Evolutionary conservation across 2,329 filamentous ascomycete genomes (phyloP).

Genomic region (Ophiostoma australiae): DNA sequence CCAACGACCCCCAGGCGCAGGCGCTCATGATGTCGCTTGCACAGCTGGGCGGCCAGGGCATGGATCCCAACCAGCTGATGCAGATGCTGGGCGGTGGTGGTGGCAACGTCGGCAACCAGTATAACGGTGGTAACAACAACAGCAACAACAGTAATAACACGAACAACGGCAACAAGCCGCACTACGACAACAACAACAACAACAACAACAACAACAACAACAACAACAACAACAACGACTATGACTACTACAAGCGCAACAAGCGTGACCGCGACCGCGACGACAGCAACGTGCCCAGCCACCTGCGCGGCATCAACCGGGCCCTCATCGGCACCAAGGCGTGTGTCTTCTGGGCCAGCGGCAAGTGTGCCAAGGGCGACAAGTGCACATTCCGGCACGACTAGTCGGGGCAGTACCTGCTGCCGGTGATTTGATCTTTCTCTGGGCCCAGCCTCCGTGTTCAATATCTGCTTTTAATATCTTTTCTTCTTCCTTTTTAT

Average conservation of each 20-base stretch:
- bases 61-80: neutral
- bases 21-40: conserved; percentile 25
- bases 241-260: neutral
- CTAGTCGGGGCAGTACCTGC: conserved; percentile 21
- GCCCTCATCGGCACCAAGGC: conserved; percentile 61
- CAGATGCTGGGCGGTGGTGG: conserved; percentile 17
- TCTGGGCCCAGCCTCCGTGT: neutral
- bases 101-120: conserved; percentile 15
- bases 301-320: conserved; percentile 48
- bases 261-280: conserved; percentile 31
- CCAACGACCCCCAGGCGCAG: conserved; percentile 11
- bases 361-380: conserved; percentile 67
- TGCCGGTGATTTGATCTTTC: neutral
- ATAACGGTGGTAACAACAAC: neutral
- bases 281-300: conserved; percentile 35
- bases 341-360: conserved; percentile 65
- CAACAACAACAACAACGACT: neutral
- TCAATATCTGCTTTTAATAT: conserved; percentile 14
- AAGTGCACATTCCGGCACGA: conserved; percentile 72
- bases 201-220: neutral
- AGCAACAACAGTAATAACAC: neutral
- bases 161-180: neutral
- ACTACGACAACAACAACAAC: conserved; percentile 3
- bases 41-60: conserved; percentile 18
- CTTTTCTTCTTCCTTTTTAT: neutral